Percentiles rank a stretch among this genome's conserved stretches.
These are phyloP conservation scores for Chlorella sp. DNA, from an alignment of 139 green algal species.

Conservation along the genomic window DNA sequence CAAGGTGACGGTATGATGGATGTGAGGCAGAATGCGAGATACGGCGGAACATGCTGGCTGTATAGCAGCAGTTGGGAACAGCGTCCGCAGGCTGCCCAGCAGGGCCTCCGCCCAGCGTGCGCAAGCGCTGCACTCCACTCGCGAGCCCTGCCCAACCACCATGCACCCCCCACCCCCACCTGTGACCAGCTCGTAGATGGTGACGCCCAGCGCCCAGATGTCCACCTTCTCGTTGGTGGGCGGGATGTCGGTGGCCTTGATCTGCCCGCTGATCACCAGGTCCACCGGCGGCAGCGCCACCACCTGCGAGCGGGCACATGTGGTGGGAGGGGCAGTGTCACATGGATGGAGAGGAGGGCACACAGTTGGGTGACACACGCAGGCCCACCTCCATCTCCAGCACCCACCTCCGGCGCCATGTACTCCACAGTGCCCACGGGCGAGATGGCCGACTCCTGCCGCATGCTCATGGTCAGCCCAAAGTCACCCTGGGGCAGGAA, in stretches of 20 bases:
- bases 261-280: constrained; percentile 52
- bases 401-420: constrained; percentile 77
- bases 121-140: too few species aligned
- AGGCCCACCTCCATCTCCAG: too few species aligned
- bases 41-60: too few species aligned
- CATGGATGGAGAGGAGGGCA: neutral
- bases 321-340: neutral
- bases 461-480: constrained; percentile 75
- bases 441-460: constrained; percentile 73
- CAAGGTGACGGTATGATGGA: neutral
- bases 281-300: constrained; percentile 70
- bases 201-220: constrained; percentile 81
- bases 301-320: constrained; percentile 37
- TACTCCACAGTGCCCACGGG: constrained; percentile 86
- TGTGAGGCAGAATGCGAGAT: too few species aligned
- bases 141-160: too few species aligned
- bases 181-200: constrained; percentile 80
- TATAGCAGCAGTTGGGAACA: too few species aligned
- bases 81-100: too few species aligned
- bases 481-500: constrained; percentile 55
- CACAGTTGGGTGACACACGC: neutral
- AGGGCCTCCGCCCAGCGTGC: too few species aligned
- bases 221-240: constrained; percentile 77
- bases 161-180: constrained; percentile 21
- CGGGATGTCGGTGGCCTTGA: constrained; percentile 56